Evolutionary conservation across 2,329 filamentous ascomycete genomes (phyloP).

Genomic region (Orbilia blumenaviensis): DNA sequence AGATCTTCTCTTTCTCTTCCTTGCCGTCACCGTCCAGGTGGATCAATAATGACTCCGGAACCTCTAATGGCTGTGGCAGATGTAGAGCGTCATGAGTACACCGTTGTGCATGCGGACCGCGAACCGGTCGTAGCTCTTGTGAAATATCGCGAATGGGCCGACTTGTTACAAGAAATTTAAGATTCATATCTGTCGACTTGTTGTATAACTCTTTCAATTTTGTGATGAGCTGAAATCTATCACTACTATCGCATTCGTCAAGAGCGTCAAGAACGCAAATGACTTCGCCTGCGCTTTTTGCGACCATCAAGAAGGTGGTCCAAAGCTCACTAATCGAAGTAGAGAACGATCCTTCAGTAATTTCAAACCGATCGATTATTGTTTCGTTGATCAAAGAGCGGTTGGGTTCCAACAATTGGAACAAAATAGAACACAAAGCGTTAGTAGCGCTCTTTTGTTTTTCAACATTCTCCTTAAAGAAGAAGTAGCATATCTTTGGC

Average conservation of each 20-base stretch:
- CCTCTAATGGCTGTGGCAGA: slow-evolving; percentile 33
- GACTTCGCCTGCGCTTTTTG: slow-evolving; percentile 58
- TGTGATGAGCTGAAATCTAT: neutral
- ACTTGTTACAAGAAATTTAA: slow-evolving; percentile 61
- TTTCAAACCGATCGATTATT: slow-evolving; percentile 60
- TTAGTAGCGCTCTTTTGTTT: neutral
- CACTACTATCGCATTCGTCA: slow-evolving; percentile 60
- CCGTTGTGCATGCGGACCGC: too few species aligned
- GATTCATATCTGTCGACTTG: neutral
- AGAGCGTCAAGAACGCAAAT: slow-evolving; percentile 62
- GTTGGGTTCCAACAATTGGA: neutral
- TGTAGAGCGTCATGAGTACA: too few species aligned
- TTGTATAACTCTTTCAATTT: neutral
- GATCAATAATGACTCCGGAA: slow-evolving; percentile 51
- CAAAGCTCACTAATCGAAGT: slow-evolving; percentile 58
- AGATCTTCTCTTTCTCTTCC: slow-evolving; percentile 60
- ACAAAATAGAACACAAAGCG: neutral
- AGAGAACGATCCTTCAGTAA: slow-evolving; percentile 55
- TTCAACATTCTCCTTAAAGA: slow-evolving; percentile 62
- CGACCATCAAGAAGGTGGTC: slow-evolving; percentile 59
- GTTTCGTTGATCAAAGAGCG: slow-evolving; percentile 59
- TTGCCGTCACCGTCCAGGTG: slow-evolving; percentile 60
- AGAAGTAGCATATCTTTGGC: slow-evolving; percentile 61
- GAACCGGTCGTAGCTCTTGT: neutral
- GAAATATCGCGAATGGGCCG: slow-evolving; percentile 60